Percentiles rank a stretch among this genome's conserved stretches.
Conservation (phyloP, 768 basidiomycete genomes). For the Boletellus emodensis region DNA sequence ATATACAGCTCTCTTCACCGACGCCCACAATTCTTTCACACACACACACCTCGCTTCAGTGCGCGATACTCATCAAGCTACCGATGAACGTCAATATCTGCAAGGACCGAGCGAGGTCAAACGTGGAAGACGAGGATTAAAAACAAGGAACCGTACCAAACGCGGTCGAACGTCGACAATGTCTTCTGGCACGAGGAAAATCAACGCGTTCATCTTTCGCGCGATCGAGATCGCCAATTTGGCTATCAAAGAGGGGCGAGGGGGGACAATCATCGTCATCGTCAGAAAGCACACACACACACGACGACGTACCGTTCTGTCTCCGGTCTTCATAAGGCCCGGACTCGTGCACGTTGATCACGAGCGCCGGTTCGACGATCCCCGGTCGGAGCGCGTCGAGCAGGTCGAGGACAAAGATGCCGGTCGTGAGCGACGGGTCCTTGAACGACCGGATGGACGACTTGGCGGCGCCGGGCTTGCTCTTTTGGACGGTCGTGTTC, state of each 20-base stretch:
- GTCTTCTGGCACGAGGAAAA: slow-evolving; percentile 96
- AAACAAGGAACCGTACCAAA: slow-evolving; percentile 52
- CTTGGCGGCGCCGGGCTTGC: slow-evolving; percentile 43
- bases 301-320: slow-evolving; percentile 70
- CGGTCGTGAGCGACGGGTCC: slow-evolving; percentile 85
- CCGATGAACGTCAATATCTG: slow-evolving; percentile 95
- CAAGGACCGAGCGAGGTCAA: neutral
- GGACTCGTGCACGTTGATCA: slow-evolving; percentile 54
- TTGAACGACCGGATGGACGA: slow-evolving; percentile 85
- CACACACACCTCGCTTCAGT: no score
- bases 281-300: no score
- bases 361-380: slow-evolving; percentile 86
- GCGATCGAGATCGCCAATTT: slow-evolving; percentile 98
- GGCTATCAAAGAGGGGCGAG: slow-evolving; percentile 47
- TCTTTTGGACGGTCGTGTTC: slow-evolving; percentile 78
- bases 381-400: slow-evolving; percentile 90
- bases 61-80: slow-evolving; percentile 77
- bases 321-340: slow-evolving; percentile 84
- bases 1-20: no score
- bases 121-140: neutral
- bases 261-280: no score
- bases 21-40: no score
- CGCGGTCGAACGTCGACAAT: slow-evolving; percentile 92
- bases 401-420: slow-evolving; percentile 89
- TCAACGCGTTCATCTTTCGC: slow-evolving; percentile 94